Evolutionary conservation across 352 stramenopile genomes (phyloP).

Genomic region (Phytophthora sp.): DNA sequence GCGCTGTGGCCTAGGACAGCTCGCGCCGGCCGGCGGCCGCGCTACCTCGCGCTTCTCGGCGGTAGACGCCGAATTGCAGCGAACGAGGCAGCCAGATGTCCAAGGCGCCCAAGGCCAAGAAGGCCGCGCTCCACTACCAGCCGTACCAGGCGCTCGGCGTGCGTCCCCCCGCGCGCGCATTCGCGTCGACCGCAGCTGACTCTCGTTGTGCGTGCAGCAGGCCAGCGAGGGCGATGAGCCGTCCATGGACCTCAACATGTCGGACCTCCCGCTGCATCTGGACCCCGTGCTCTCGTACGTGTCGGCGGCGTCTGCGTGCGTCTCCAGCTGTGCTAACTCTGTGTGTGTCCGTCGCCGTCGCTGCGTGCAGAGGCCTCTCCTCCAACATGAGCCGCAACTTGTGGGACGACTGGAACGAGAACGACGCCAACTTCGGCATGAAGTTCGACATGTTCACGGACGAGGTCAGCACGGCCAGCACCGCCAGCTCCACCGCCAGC

Average conservation of each 20-base stretch:
- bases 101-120: conserved; percentile 82
- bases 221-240: conserved; percentile 32
- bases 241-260: conserved; percentile 54
- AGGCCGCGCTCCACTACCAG: conserved; percentile 78
- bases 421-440: conserved; percentile 64
- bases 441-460: conserved; percentile 79
- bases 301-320: background rate
- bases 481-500: conserved; percentile 28
- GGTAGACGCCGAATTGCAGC: conserved; percentile 36
- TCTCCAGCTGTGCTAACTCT: background rate
- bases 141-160: conserved; percentile 69
- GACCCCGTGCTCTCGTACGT: conserved; percentile 78
- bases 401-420: conserved; percentile 91
- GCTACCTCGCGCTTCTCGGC: conserved; percentile 7
- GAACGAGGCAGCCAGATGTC: conserved; percentile 70
- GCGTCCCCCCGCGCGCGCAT: background rate
- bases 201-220: conserved; percentile 6
- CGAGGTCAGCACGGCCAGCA: conserved; percentile 40
- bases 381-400: conserved; percentile 86
- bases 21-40: background rate
- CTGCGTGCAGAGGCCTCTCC: conserved; percentile 67
- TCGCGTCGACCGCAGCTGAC: background rate
- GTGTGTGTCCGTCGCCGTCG: background rate
- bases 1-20: conserved; percentile 10
- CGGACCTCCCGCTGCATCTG: conserved; percentile 61